These are phyloP conservation scores for Aspergillus mulundensis DNA, from an alignment of 495 filamentous ascomycete genomes.

Conservation along the genomic window DNA sequence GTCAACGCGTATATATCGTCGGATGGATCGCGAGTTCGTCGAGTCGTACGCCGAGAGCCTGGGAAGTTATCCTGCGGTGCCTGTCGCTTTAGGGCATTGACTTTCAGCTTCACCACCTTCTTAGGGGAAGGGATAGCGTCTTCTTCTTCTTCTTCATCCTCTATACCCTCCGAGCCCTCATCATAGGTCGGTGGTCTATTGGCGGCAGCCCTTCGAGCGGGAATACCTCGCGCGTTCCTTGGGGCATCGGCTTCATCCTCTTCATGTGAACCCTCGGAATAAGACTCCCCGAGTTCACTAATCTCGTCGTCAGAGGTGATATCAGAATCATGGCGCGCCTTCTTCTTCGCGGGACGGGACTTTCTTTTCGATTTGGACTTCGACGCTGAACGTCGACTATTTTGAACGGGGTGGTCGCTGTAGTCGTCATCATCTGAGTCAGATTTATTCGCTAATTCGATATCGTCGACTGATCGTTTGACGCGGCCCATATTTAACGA, in stretches of 20 bases:
- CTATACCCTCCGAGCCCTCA: constrained; percentile 20
- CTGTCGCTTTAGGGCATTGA: constrained; percentile 31
- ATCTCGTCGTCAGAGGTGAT: constrained; percentile 66
- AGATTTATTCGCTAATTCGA: constrained; percentile 79
- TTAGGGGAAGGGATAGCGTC: constrained; percentile 25
- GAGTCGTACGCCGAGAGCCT: constrained; percentile 52
- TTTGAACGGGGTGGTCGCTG: constrained; percentile 37
- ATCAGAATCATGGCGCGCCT: constrained; percentile 52
- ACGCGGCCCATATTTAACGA: constrained; percentile 44
- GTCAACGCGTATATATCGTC: constrained; percentile 64
- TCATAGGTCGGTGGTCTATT: constrained; percentile 38
- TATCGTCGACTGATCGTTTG: constrained; percentile 70
- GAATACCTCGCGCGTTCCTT: constrained; percentile 64
- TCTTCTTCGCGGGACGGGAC: constrained; percentile 45
- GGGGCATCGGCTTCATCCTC: constrained; percentile 61
- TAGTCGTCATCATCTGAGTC: constrained; percentile 83
- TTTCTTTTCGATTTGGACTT: constrained; percentile 43
- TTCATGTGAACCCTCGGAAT: constrained; percentile 53
- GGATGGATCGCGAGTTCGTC: constrained; percentile 54
- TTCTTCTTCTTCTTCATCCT: constrained; percentile 37
- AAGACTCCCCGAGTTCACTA: constrained; percentile 56
- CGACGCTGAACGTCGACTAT: constrained; percentile 31
- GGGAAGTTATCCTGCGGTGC: constrained; percentile 21
- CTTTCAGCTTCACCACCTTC: constrained; percentile 45
- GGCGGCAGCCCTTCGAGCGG: constrained; percentile 59